Evolutionary conservation across 2,329 filamentous ascomycete species (phyloP).

Genomic region (Dactylellina leptospora): DNA sequence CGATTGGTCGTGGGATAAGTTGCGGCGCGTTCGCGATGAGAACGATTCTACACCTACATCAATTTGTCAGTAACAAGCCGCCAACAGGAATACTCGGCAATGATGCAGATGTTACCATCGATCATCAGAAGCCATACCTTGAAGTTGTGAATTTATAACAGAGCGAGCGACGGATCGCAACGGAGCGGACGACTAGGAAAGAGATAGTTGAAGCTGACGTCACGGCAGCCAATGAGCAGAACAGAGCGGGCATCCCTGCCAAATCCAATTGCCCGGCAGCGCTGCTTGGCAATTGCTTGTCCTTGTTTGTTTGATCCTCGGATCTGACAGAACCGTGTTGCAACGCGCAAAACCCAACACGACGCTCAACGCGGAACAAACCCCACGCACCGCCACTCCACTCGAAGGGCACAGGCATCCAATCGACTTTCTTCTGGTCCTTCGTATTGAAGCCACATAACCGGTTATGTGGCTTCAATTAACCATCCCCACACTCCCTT

Average conservation of each 20-base stretch:
- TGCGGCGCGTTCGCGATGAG: too few relatives aligned
- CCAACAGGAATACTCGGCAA: not conserved
- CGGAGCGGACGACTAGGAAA: constrained; percentile 4
- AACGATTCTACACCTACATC: too few relatives aligned
- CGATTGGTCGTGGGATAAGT: too few relatives aligned
- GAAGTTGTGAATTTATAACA: constrained; percentile 11
- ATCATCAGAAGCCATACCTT: not conserved
- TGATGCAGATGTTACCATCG: not conserved
- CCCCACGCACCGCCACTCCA: too few relatives aligned
- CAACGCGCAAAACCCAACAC: constrained; percentile 8
- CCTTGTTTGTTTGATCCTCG: constrained; percentile 4
- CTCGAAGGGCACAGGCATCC: not conserved
- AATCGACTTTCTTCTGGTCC: not conserved
- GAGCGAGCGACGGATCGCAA: constrained; percentile 20
- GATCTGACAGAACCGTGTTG: constrained; percentile 5
- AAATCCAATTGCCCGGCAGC: constrained; percentile 8
- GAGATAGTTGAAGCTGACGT: constrained; percentile 11
- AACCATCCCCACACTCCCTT: too few relatives aligned
- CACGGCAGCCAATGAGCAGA: not conserved
- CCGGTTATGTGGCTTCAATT: too few relatives aligned
- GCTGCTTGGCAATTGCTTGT: constrained; percentile 27
- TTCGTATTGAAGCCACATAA: too few relatives aligned
- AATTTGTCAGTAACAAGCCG: too few relatives aligned
- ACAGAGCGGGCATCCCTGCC: constrained; percentile 8
- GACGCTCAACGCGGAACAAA: too few relatives aligned